Base-by-base conservation (phyloP, 78 protist species). In the Dictyostelium brefeldianum region DNA sequence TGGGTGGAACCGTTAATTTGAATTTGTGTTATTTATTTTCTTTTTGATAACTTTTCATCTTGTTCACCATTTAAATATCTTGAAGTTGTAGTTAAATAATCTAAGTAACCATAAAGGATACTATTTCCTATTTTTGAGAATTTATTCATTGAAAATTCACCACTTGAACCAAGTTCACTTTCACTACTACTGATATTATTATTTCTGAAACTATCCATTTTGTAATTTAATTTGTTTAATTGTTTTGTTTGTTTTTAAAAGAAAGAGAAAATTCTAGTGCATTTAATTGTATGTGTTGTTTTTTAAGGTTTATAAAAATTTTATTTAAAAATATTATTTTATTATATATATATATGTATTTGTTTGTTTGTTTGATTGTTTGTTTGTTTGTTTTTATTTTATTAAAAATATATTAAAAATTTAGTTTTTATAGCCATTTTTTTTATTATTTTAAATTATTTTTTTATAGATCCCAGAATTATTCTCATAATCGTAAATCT, bases 121-220 rank as follows among this genome's bases (percentile, higher is more conserved):
- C 43, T 25, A 17, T 29, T 25, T 25, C 70, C 70, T 14, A 62
- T 62, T 36, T 62, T 62, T n/a, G 70, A 29, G 27, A 62, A 62
- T 22, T 62, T 62, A 31, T 62, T 62, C 43, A 36, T 36, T 1
- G 70, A 62, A 62, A 62, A 11, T 62, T 62, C 70, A 62, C 70
- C 70, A 62, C 70, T 62, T 29, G 70, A 62, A 62, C 70, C 27
- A 62, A 62, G 70, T 12, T 9, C 27, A 62, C 27, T 62, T 25
- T 36, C 27, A 62, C 27, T 25, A 62, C 27, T 25, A 62, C 70
- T 62, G 27, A 62, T 36, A 22, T 36, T 62, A 62, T 62, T 25
- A 25, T 62, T 62, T 25, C 70, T 62, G 27, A 62, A 31, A 6
- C 70, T 62, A 62, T 62, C 70, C 70, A 62, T 62, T 62, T 62